Evolutionary conservation across 208 protist species (phyloP), one percentile per base, ranked within the genome.

Genomic region (Leptomonas pyrrhocoris): DNA sequence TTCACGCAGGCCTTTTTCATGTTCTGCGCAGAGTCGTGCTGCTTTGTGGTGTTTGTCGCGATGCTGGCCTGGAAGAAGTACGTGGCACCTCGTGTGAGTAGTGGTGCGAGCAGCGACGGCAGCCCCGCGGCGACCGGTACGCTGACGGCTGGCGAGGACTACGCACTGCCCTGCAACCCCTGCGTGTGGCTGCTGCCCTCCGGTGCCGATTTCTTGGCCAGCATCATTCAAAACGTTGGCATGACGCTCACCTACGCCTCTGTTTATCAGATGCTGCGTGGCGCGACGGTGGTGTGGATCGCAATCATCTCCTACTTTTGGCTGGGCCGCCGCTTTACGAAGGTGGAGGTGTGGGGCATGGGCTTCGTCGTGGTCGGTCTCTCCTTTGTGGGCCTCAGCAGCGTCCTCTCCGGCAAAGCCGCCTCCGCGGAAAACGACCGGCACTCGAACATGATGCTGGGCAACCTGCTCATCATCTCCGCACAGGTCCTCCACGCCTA

Each of bases 231-330:
- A 68, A 94, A 89, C 68, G 73, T 97, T 16, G 93, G 90, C 50
- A 81, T 98, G 54, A 84, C 84, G 25, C 85, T 94, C 23, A 97
- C 96, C 19, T 78, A 87, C 67, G 92, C 90, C 12, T 96, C 88
- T n/a, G 82, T 96, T 9, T 97, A 94, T 60, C 91, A 98, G 78
- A 97, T 98, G 91, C 78, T 98, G 56, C 84, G 95, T 64, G 97
- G 95, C 7, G 79, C 92, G 19, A 90, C 94, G 36, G 80, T 98
- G 21, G 72, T 97, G 50, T 98, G 97, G 71, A 85, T 90, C 15
- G 88, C 81, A 27, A 36, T 95, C 28, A 67, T 98, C 16, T 93
- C 89, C 2, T 74, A 93, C 63, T 74, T 96, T 16, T 97, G 94
- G 74, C 77, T 97, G 9, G 72, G 80, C 19, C 74, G 86, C 43